Conservation (phyloP, 305 asterid species). For the Rubia peregrina region DNA sequence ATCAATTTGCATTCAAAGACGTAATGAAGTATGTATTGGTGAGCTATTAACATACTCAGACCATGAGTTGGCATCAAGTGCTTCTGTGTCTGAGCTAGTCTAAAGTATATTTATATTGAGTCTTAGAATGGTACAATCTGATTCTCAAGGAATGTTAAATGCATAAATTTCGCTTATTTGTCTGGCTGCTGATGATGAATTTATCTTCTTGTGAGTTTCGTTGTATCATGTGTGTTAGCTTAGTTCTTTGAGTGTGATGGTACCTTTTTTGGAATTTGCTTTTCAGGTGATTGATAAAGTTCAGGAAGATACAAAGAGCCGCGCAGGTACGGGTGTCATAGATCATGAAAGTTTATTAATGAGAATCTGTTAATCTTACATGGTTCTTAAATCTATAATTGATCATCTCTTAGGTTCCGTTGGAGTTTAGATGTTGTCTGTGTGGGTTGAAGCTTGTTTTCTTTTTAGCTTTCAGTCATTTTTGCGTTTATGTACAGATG, state of each 20-base stretch:
- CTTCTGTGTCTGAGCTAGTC: too few species aligned
- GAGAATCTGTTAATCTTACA: constrained; percentile 1
- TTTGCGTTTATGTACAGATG: neutral
- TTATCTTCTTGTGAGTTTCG: neutral
- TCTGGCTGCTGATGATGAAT: neutral
- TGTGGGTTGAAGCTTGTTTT: neutral
- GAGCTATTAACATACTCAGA: too few species aligned
- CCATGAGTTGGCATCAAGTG: too few species aligned
- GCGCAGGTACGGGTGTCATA: constrained; percentile 26
- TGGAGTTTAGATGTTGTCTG: neutral
- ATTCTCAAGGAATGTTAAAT: neutral
- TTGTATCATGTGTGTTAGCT: neutral
- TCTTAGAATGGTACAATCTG: neutral
- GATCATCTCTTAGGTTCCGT: neutral
- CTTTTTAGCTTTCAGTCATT: neutral
- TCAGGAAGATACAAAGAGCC: constrained; percentile 53
- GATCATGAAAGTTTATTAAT: neutral
- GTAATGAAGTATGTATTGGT: too few species aligned
- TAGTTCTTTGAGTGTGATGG: neutral
- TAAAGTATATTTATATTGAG: neutral
- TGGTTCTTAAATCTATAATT: neutral
- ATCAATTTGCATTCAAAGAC: neutral
- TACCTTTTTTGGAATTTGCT: neutral
- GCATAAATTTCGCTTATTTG: neutral
- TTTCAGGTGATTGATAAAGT: constrained; percentile 57